Evolutionary conservation across 805 yeast genomes (phyloP), one percentile per base, ranked within the genome.

Genomic region (Candida ponderosae): DNA sequence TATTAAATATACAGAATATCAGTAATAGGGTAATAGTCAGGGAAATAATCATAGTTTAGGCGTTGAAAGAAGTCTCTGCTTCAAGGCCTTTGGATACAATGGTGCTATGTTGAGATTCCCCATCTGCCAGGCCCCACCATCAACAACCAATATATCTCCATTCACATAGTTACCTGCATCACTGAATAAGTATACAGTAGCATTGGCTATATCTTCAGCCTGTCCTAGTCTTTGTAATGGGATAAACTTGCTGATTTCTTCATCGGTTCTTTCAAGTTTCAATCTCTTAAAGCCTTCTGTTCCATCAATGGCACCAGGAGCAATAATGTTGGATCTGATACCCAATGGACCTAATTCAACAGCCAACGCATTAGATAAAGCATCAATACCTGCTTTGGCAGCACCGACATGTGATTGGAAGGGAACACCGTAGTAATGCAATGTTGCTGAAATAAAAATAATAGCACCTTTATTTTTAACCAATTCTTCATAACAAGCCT

Each of bases 381-480:
- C 94, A 57, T 90, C 97, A 31, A 90, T 72, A 19, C 96, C 97
- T 1, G 97, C 96, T 61, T 90, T 90, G 3, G 97, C 97, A 0
- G 97, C 96, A 6, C 89, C 81, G 4, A 88, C 96, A 52, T 90
- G 97, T 6, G 78, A 51, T 61, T 90, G 97, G 64, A 82, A 78
- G 13, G 96, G 95, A 21, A 83, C 76, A 10, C 97, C 97, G 49
- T 77, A 74, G 59, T 84, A 85, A 60, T 90, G 97, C 42, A 90
- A 70, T 2, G 97, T 89, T 2, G 97, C 94, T 34, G 89, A 75
- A 16, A 90, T 84, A 49, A 89, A 87, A 11, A 89, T 47, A 14
- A 86, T 66, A 3, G 77, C 62, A 19, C 97, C 97, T 57, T 76
- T 77, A 49, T 72, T 73, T 51, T 71, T 65, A 33, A 70, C 64